Conservation (phyloP, 1,139 yeast species). For the Yamadazyma membranifaciens region DNA sequence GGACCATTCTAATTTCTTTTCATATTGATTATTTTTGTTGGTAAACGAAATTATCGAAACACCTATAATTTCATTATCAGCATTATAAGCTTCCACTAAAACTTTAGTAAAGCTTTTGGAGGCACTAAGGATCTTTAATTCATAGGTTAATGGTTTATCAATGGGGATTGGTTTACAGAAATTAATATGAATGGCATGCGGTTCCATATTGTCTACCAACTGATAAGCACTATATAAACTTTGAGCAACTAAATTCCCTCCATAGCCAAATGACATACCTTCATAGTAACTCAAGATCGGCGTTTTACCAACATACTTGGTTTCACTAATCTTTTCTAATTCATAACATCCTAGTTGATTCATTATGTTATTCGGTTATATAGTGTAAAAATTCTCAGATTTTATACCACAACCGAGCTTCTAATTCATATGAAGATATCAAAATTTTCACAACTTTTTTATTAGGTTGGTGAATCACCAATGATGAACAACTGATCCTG, state of each 20-base stretch:
- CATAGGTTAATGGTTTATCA: slow-evolving; percentile 33
- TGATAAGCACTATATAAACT: slow-evolving; percentile 36
- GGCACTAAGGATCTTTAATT: slow-evolving; percentile 27
- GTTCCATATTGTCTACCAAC: slow-evolving; percentile 20
- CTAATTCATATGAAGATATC: too few species aligned
- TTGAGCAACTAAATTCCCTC: slow-evolving; percentile 42
- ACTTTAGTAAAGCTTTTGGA: slow-evolving; percentile 37
- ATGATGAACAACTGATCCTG: too few species aligned
- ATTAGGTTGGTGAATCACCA: too few species aligned
- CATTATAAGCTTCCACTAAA: slow-evolving; percentile 32
- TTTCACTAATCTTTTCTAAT: neutral
- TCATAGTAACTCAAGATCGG: neutral
- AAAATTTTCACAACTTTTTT: too few species aligned
- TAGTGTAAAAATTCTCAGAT: too few species aligned
- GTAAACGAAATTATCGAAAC: slow-evolving; percentile 33
- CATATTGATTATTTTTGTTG: slow-evolving; percentile 23
- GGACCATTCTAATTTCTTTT: slow-evolving; percentile 15
- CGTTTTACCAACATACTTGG: slow-evolving; percentile 1
- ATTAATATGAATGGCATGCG: slow-evolving; percentile 40
- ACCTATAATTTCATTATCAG: slow-evolving; percentile 27
- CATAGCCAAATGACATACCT: slow-evolving; percentile 16
- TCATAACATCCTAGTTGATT: neutral
- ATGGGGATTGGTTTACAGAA: slow-evolving; percentile 37
- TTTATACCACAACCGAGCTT: too few species aligned
- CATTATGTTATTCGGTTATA: neutral